Percentiles rank a stretch among this genome's conserved stretches.
These are phyloP conservation scores for Rasamsonia emersonii DNA, from an alignment of 2,329 filamentous ascomycete genomes.

Conservation along the genomic window DNA sequence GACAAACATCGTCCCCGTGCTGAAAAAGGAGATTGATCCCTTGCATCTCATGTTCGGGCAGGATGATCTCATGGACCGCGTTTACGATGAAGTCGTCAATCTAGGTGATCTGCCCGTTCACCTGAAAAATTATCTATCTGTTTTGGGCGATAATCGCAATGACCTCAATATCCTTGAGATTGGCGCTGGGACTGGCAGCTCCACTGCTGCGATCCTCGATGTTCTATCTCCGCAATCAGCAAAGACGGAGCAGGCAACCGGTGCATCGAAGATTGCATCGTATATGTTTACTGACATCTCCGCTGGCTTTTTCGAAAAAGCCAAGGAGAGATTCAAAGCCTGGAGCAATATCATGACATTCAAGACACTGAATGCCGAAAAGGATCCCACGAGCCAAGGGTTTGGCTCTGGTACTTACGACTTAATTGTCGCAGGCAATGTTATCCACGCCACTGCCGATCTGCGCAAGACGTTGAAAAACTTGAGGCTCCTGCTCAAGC, in stretches of 20 bases:
- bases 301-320: constrained; percentile 23
- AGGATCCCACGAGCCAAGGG: constrained; percentile 20
- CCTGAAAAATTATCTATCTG: constrained; percentile 11
- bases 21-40: constrained; percentile 21
- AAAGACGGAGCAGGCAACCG: constrained; percentile 1
- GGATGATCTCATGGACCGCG: constrained; percentile 20
- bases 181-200: constrained; percentile 38
- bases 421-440: constrained; percentile 26
- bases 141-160: constrained; percentile 16
- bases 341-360: constrained; percentile 20
- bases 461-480: constrained; percentile 18
- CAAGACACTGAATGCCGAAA: constrained; percentile 21
- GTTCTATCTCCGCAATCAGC: constrained; percentile 12
- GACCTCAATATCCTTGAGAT: constrained; percentile 30
- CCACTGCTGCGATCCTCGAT: constrained; percentile 30
- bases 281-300: constrained; percentile 26
- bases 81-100: constrained; percentile 20
- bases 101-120: constrained; percentile 15
- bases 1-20: constrained; percentile 18
- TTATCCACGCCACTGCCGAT: constrained; percentile 23
- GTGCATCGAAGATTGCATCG: constrained; percentile 4
- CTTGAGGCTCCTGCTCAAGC: constrained; percentile 20
- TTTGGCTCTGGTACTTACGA: constrained; percentile 21
- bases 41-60: constrained; percentile 26
- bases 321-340: constrained; percentile 15